A percentile compares a stretch with the other conserved stretches of the same genome.
Conservation (phyloP, 2,329 filamentous ascomycete species). For the Penicillium glabrum region DNA sequence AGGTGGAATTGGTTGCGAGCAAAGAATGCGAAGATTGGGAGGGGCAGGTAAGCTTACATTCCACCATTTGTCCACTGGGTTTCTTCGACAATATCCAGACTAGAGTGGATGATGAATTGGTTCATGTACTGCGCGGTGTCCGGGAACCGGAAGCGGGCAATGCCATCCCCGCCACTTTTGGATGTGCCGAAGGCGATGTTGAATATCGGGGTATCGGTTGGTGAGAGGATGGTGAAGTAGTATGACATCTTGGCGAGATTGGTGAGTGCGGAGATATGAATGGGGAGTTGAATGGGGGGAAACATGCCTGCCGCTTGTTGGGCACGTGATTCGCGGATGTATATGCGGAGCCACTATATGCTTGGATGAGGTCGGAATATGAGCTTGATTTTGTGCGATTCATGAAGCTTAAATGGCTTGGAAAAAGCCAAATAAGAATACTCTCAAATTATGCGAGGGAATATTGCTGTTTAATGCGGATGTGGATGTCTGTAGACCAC, state of each 20-base stretch:
- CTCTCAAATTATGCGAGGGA: no score
- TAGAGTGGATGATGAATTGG: constrained; percentile 94
- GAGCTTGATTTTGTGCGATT: no score
- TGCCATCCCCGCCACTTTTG: constrained; percentile 90
- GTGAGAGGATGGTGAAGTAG: constrained; percentile 96
- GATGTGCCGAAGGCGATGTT: constrained; percentile 96
- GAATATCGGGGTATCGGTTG: constrained; percentile 93
- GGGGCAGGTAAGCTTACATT: constrained; percentile 59
- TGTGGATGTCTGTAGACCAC: no score
- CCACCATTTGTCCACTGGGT: constrained; percentile 87
- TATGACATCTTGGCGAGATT: constrained; percentile 72
- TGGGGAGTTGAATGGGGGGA: background rate
- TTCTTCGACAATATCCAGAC: constrained; percentile 93
- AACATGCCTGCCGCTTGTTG: background rate
- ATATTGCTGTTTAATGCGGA: no score
- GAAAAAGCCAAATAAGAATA: no score
- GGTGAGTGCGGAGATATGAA: background rate
- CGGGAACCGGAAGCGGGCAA: constrained; percentile 83
- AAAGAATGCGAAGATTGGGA: no score
- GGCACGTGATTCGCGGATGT: background rate
- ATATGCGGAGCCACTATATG: background rate
- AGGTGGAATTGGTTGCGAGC: background rate
- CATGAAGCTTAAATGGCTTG: no score
- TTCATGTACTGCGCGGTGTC: constrained; percentile 91
- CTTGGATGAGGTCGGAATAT: background rate